These are phyloP conservation scores for Myriosclerotinia duriaeana DNA, from an alignment of 2,329 filamentous ascomycete species.

Conservation along the genomic window DNA sequence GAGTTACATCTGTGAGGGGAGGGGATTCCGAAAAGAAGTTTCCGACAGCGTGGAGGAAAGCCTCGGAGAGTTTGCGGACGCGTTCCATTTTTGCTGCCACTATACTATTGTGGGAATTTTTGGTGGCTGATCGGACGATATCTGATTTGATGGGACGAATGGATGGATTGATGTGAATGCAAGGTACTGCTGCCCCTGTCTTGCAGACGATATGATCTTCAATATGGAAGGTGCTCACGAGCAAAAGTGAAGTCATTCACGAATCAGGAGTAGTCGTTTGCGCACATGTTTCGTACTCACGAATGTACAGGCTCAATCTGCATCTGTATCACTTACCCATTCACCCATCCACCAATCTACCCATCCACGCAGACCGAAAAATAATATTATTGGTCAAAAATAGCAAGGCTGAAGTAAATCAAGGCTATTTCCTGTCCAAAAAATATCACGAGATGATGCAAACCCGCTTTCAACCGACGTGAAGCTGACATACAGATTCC, in stretches of 20 bases:
- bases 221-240: conserved; percentile 14
- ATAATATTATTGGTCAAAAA: neutral
- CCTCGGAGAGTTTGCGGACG: conserved; percentile 28
- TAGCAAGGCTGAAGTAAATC: neutral
- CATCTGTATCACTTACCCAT: neutral
- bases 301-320: neutral
- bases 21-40: conserved; percentile 30
- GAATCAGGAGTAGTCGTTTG: conserved; percentile 3
- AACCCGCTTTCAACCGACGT: neutral
- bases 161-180: conserved; percentile 3
- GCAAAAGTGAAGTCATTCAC: neutral
- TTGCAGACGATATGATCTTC: neutral
- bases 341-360: neutral
- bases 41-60: conserved; percentile 26
- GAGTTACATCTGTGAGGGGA: conserved; percentile 30
- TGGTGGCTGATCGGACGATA: conserved; percentile 4
- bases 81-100: conserved; percentile 3
- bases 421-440: neutral
- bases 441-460: neutral
- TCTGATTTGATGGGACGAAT: neutral
- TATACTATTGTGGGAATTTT: neutral
- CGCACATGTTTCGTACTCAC: conserved; percentile 6
- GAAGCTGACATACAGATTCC: conserved; percentile 5
- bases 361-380: neutral
- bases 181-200: conserved; percentile 3